Percentiles rank a stretch among this genome's conserved stretches.
Evolutionary conservation across 805 yeast genomes (phyloP).

Genomic region (Candida ascalaphidarum): DNA sequence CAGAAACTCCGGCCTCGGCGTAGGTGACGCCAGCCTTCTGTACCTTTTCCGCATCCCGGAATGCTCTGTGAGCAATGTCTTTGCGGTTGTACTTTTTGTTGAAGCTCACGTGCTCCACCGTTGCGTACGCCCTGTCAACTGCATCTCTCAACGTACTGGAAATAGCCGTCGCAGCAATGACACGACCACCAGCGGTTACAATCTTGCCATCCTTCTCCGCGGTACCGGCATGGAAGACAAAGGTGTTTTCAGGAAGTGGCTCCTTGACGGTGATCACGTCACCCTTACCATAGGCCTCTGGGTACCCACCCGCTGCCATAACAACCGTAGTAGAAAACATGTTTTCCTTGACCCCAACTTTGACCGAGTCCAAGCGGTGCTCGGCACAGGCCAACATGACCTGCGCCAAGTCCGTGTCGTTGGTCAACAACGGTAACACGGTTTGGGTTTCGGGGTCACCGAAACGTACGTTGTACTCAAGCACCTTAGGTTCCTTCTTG

Average conservation of each 20-base stretch:
- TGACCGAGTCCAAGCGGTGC: constrained; percentile 82
- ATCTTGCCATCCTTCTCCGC: constrained; percentile 45
- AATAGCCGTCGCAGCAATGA: constrained; percentile 86
- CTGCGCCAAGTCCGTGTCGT: constrained; percentile 87
- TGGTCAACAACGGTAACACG: constrained; percentile 75
- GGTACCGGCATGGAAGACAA: constrained; percentile 97
- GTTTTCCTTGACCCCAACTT: constrained; percentile 41
- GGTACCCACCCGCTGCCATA: constrained; percentile 95
- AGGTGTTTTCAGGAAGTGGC: constrained; percentile 48
- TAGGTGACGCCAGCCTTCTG: constrained; percentile 56
- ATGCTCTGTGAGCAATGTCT: constrained; percentile 96
- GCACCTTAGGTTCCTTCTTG: constrained; percentile 79
- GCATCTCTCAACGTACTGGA: constrained; percentile 71
- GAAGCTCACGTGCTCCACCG: constrained; percentile 71
- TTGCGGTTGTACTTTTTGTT: constrained; percentile 72
- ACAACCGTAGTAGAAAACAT: constrained; percentile 87
- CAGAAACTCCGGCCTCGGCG: constrained; percentile 95
- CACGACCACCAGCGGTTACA: constrained; percentile 93
- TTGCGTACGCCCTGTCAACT: constrained; percentile 77
- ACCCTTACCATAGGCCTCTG: constrained; percentile 78
- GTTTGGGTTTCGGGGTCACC: constrained; percentile 99
- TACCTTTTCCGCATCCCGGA: constrained; percentile 40
- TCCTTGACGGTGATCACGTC: constrained; percentile 61
- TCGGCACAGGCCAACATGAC: constrained; percentile 91
- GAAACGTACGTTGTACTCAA: constrained; percentile 95